Base-by-base conservation (phyloP, 345 rosid species). In the Jatropha curcas region DNA sequence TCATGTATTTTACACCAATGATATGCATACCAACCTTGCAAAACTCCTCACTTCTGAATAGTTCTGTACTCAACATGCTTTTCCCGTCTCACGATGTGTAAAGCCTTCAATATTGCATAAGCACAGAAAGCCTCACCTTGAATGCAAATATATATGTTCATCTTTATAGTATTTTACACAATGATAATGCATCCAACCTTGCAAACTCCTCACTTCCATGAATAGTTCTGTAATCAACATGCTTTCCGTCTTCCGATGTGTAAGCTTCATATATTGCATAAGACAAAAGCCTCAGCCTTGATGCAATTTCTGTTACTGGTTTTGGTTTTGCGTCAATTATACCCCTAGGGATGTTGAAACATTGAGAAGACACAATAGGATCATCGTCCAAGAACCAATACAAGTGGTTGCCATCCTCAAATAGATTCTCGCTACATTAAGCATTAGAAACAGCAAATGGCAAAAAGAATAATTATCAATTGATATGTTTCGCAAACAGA, bases 181-280 rank as follows among this genome's bases (percentile, higher is more conserved):
- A 48, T n/a, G 59, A 67, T 39, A 68, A 52, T 7, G 48, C 43
- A 58, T 51, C 82, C 70, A 37, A 93, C 98, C 98, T 89, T 76
- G 96, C 97, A 78, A 91, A 93, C 78, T 91, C 97, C 84, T 91
- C 98, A 72, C 97, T 93, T 65, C 96, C 98, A 84, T 91, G 94
- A 72, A 93, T 84, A 74, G 87, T 93, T 88, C 88, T 85, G 64
- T 93, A 93, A 80, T 93, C 94, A 37, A 93, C 88, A 80, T 91
- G 96, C 84, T 72, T 87, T 48, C 97, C 97, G 85, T 90, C 92
- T 61, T 77, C 85, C 1, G 92, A 90, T 73, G 80, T 76, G 80
- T 87, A 93, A 65, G 94, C 92, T 77, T 93, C 98, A 71, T 84
- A 85, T 46, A 93, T 90, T 27, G 88, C 92, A 74, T 61, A 72